Base-by-base conservation (phyloP, 139 green algal species). In the Marvania coccoides region DNA sequence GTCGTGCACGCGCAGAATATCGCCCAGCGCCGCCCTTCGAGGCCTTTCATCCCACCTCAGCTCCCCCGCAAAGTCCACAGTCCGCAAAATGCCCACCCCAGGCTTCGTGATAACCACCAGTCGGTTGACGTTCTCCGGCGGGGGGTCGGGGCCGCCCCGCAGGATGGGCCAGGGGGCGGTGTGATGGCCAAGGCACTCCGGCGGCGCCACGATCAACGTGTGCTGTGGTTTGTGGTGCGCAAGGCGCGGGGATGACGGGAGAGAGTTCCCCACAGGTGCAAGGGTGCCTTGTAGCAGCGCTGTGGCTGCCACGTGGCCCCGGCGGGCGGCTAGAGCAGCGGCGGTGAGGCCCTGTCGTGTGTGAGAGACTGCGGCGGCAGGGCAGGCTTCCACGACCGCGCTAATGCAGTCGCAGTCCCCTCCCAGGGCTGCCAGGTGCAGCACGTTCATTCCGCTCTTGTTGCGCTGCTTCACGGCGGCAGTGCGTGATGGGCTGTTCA, bases 1-100 rank as follows among this genome's bases (percentile, higher is more conserved):
- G 24, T 95, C 85, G 65, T 97, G 90, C 29, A 93, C 85, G 1
- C 84, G 70, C 48, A 95, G 77, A 23, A 96, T 61, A 39, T 96
- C 90, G 4, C 72, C 71, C 39, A 93, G 73, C 15, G 76, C 61
- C 26, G 60, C 75, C 2, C 53, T 58, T 34, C 47, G 38, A 45
- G 39, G 37, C 35, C 15, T 29, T 47, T 75, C 53, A 26, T 84
- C 77, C 87, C 86, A 92, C 1, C 29, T 4, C 51, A 93, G 36
- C 0, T 37, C 34, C 1, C 35, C 33, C 10, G 40, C 23, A 42
- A 94, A 92, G 40, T 85, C 79, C 2, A 24, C 15, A 12, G 64
- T 70, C 9, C 75, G 65, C 61, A 95, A 73, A 13, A 86, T 85
- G 28, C 89, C 86, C 12, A n/a, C 4, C 5, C 56, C 67, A 68